Evolutionary conservation across 1,284 basidiomycete species (phyloP), one percentile per base, ranked within the genome.

Genomic region (Pyrrhoderma lamaoense): DNA sequence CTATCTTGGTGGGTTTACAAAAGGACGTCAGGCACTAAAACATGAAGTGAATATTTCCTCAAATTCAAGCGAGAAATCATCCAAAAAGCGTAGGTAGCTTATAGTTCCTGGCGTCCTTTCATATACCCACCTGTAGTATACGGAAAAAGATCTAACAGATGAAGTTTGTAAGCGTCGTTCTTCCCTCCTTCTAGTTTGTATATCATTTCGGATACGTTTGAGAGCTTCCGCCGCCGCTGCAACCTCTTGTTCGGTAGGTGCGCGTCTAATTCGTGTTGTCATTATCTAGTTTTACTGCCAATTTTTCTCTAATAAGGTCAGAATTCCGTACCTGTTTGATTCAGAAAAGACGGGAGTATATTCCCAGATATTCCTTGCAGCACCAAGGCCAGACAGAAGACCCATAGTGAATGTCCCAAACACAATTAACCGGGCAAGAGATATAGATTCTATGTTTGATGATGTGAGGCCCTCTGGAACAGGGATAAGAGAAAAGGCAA

Each of bases 351-450:
- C 16, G n/a, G 53, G 49, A 53, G 74, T 67, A 56, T 64, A 69
- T 16, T 66, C 67, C 82, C 83, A 85, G 0, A 77, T 73, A 43
- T 76, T 81, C 55, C 74, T 79, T 36, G 85, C 72, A 1, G 85
- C 82, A 57, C 87, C 86, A 54, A 87, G 82, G 0, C 86, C 86
- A 0, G 85, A 86, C 2, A 89, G 68, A 1, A 80, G 59, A 2
- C 86, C 86, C 8, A 89, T 78, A 45, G 86, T 75, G 23, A 82
- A 71, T 0, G 81, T 87, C 2, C 86, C 86, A 23, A 89, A 65
- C 3, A 87, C 80, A n/a, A 83, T 75, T n/a, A 89, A 70, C 9
- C 85, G 75, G 2, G 80, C 70, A 1, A 85, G 65, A 0, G 74
- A 70, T 0, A 72, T 64, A 7, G 71, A 42, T 5, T 39, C n/a